Percentiles rank a stretch among this genome's conserved stretches.
These are phyloP conservation scores for Sclerotinia sclerotiorum DNA, from an alignment of 2,329 filamentous ascomycete genomes.

Conservation along the genomic window DNA sequence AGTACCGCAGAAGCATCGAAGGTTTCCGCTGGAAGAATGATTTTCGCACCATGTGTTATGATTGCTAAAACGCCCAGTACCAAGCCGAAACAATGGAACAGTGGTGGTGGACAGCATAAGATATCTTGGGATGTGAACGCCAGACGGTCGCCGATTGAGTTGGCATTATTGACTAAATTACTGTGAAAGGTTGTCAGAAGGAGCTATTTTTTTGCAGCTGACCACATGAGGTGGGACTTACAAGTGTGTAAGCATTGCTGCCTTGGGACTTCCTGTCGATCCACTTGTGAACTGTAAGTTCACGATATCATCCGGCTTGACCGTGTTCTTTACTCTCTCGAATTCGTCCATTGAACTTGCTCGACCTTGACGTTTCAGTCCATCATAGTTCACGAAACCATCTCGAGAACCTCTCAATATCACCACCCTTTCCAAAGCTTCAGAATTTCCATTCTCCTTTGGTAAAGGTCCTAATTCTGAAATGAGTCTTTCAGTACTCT, in stretches of 20 bases:
- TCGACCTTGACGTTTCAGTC: slow-evolving; percentile 54
- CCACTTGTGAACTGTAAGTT: slow-evolving; percentile 75
- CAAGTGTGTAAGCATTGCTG: slow-evolving; percentile 65
- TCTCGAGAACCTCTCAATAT: slow-evolving; percentile 58
- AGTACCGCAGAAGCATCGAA: slow-evolving; percentile 70
- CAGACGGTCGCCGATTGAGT: slow-evolving; percentile 41
- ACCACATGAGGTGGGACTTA: slow-evolving; percentile 17
- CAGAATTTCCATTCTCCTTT: slow-evolving; percentile 44
- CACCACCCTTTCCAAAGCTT: slow-evolving; percentile 50
- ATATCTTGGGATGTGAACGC: slow-evolving; percentile 63
- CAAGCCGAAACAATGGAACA: slow-evolving; percentile 85
- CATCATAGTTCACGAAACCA: slow-evolving; percentile 59
- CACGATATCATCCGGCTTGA: slow-evolving; percentile 66
- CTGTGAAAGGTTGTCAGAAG: slow-evolving; percentile 21
- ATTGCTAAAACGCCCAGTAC: slow-evolving; percentile 55
- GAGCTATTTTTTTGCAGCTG: not conserved
- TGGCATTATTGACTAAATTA: slow-evolving; percentile 36
- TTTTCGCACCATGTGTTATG: slow-evolving; percentile 56
- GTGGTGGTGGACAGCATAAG: slow-evolving; percentile 71
- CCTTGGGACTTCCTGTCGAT: slow-evolving; percentile 72
- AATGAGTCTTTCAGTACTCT: slow-evolving; percentile 63
- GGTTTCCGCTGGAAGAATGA: slow-evolving; percentile 73
- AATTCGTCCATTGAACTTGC: slow-evolving; percentile 51
- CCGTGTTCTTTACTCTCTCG: slow-evolving; percentile 52
- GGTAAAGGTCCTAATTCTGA: slow-evolving; percentile 47